These are phyloP conservation scores for Lentinus tigrinus DNA, from an alignment of 768 basidiomycete species.

Conservation along the genomic window DNA sequence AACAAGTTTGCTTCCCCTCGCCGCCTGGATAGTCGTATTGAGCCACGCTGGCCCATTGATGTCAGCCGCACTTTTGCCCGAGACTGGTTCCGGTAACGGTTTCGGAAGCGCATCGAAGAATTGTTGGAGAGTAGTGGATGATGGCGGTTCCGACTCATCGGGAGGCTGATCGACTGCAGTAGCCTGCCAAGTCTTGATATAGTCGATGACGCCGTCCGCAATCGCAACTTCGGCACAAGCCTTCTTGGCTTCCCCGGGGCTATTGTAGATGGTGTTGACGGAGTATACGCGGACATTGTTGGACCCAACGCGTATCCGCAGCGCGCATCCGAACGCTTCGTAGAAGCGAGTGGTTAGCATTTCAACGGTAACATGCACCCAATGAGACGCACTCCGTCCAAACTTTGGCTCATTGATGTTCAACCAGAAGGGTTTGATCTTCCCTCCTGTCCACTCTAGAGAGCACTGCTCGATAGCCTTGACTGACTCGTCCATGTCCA, in stretches of 20 bases:
- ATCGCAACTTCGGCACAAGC: slow-evolving; percentile 57
- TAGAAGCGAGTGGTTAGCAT: slow-evolving; percentile 15
- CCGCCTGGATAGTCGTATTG: slow-evolving; percentile 48
- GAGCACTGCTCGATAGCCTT: slow-evolving; percentile 55
- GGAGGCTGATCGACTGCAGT: slow-evolving; percentile 32
- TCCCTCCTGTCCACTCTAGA: slow-evolving; percentile 49
- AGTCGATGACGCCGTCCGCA: slow-evolving; percentile 53
- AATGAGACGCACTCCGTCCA: slow-evolving; percentile 35
- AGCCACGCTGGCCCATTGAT: slow-evolving; percentile 57
- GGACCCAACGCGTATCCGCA: slow-evolving; percentile 52
- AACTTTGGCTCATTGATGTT: slow-evolving; percentile 46
- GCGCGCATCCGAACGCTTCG: slow-evolving; percentile 48
- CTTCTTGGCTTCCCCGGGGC: slow-evolving; percentile 43
- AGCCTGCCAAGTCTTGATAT: slow-evolving; percentile 46
- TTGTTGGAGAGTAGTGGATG: slow-evolving; percentile 43
- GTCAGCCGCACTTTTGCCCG: slow-evolving; percentile 43
- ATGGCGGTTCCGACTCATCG: slow-evolving; percentile 18
- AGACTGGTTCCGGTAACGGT: slow-evolving; percentile 58
- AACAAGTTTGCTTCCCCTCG: slow-evolving; percentile 48
- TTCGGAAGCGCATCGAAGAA: slow-evolving; percentile 68
- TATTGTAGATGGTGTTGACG: slow-evolving; percentile 43
- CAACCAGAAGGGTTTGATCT: slow-evolving; percentile 55
- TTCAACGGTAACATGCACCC: background rate
- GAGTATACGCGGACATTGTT: slow-evolving; percentile 54
- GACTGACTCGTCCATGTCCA: slow-evolving; percentile 21